Conservation (phyloP, 2,329 filamentous ascomycete genomes). For the Didymella arachidicola region DNA sequence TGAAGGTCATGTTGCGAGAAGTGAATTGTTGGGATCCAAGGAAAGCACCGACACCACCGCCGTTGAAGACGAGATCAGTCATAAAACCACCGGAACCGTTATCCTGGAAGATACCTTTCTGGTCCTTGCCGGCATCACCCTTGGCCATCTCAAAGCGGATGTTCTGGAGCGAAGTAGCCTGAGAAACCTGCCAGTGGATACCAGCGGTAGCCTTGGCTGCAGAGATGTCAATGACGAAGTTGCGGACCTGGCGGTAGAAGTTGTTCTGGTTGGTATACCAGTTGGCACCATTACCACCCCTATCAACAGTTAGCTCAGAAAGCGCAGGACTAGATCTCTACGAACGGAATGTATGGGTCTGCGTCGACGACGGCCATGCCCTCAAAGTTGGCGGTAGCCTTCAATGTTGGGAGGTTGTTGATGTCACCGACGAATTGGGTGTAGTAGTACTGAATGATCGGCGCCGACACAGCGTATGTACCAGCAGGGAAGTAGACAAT, state of each 20-base stretch:
- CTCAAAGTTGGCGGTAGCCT: slow-evolving; percentile 67
- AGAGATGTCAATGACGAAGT: slow-evolving; percentile 60
- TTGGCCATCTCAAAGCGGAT: slow-evolving; percentile 65
- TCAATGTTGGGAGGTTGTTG: slow-evolving; percentile 73
- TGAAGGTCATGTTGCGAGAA: slow-evolving; percentile 60
- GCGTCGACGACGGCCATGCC: slow-evolving; percentile 91
- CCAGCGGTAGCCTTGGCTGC: slow-evolving; percentile 53
- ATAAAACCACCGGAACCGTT: slow-evolving; percentile 68
- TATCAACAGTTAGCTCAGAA: too few species aligned
- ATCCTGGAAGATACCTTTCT: slow-evolving; percentile 68
- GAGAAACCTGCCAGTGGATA: slow-evolving; percentile 74
- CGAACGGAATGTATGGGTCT: slow-evolving; percentile 74
- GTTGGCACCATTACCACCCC: slow-evolving; percentile 60
- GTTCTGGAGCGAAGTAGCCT: slow-evolving; percentile 70
- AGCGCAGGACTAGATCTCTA: slow-evolving; percentile 27
- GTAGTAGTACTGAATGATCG: slow-evolving; percentile 88
- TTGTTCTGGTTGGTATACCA: slow-evolving; percentile 64
- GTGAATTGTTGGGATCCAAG: slow-evolving; percentile 71
- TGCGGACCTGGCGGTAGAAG: slow-evolving; percentile 64
- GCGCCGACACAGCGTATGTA: slow-evolving; percentile 80
- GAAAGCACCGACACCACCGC: slow-evolving; percentile 66
- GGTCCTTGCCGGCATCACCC: slow-evolving; percentile 55
- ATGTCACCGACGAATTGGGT: slow-evolving; percentile 91
- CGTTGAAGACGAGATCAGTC: slow-evolving; percentile 66
- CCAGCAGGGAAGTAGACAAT: slow-evolving; percentile 92